Evolutionary conservation across 2,329 filamentous ascomycete species (phyloP), one percentile per base, ranked within the genome.

Genomic region (Tricladium varicosporioides): DNA sequence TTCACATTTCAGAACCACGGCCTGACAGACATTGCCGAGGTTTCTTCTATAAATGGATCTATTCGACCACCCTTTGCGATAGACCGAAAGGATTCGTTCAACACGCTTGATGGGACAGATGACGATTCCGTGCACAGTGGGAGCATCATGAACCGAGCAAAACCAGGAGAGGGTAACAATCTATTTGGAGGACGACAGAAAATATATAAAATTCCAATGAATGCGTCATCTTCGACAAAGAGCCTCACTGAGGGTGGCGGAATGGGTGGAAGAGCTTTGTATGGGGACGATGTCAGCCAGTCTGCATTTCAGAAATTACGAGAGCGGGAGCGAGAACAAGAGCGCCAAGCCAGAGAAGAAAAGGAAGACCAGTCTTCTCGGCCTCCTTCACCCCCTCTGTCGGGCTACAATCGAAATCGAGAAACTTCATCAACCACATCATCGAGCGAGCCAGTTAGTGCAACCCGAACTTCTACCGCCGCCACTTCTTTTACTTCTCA

Each of bases 151-250:
- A 87, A 80, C 65, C 82, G 94, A 51, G 79, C 88, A 7, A 87
- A 92, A 65, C 92, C 91, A 0, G 86, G 84, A 1, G 93, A 97
- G 69, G 92, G 93, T 47, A 99, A 97, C 70, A 88, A 90, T 64
- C 74, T 99, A 56, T 99, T 99, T 73, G 94, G 94, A 56, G 94
- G 94, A 14, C 85, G 94, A 46, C 94, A 97, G 71, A 97, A 97
- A 75, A 87, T 97, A 40, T 97, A 95, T 73, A 92, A 91, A 72
- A 89, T 96, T 62, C 80, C 89, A 0, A 78, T 77, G 2, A 79
- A 79, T 22, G 72, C 72, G 16, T 69, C 70, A 13, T 69, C 71
- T 45, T 78, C 77, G 2, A 75, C 77, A 33, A 77, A 75, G 64
- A 65, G 73, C 63, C 65, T 73, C 54, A 60, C 63, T 11, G 73